Conservation (phyloP, 768 basidiomycete genomes). For the Leucosporidium scottii region DNA sequence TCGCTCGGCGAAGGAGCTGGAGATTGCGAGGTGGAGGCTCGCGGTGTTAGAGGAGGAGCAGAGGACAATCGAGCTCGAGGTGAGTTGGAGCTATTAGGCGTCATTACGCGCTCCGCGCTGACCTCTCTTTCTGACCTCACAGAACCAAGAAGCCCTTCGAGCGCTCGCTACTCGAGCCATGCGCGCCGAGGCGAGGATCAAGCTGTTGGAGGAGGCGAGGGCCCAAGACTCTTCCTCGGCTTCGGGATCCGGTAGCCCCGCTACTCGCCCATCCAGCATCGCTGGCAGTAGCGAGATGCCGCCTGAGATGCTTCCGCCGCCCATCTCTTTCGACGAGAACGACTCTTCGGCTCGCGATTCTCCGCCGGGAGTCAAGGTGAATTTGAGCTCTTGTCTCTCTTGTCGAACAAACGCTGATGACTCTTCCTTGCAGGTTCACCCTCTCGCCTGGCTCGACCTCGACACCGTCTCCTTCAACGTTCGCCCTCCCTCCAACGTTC, state of each 20-base stretch:
- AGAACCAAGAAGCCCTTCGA: slow-evolving; percentile 25
- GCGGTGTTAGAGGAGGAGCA: slow-evolving; percentile 22
- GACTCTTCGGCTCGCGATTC: not conserved
- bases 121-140: not conserved
- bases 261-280: not conserved
- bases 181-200: slow-evolving; percentile 29
- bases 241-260: slow-evolving; percentile 3
- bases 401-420: not conserved
- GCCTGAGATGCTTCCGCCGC: not conserved
- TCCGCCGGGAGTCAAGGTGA: not conserved
- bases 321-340: not conserved
- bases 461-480: slow-evolving; percentile 25
- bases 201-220: slow-evolving; percentile 17
- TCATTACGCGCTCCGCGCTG: not conserved
- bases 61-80: slow-evolving; percentile 12
- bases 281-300: not conserved
- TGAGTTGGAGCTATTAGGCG: too few species aligned
- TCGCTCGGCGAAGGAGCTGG: slow-evolving; percentile 24
- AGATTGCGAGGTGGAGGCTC: slow-evolving; percentile 30
- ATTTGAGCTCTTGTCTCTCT: not conserved
- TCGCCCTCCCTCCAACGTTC: not conserved
- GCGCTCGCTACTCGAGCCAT: slow-evolving; percentile 25
- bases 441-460: slow-evolving; percentile 30
- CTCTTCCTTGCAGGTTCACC: slow-evolving; percentile 15
- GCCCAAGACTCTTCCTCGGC: slow-evolving; percentile 9